Percentiles rank a stretch among this genome's conserved stretches.
phyloP scores from a whole-genome alignment of 176 grass and related monocot species.

The Musa schizocarpa region DNA sequence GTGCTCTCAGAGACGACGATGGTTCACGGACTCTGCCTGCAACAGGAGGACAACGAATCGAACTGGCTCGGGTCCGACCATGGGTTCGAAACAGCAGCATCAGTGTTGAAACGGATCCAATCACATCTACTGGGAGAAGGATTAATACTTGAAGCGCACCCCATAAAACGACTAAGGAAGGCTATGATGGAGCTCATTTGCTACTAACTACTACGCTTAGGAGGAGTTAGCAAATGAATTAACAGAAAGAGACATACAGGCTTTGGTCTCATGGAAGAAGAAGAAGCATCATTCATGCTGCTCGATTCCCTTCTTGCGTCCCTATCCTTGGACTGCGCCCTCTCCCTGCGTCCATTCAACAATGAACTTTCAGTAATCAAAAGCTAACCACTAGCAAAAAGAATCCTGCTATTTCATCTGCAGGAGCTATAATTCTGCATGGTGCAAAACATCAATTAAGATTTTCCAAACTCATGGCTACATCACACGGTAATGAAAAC shows the following conservation, averaged over 20 bases:
- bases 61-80: too few relatives aligned
- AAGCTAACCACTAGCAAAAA: background rate
- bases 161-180: background rate
- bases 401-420: background rate
- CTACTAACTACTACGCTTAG: background rate
- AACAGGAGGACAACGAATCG: too few relatives aligned
- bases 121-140: too few relatives aligned
- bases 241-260: slow-evolving; percentile 64
- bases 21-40: too few relatives aligned
- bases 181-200: background rate
- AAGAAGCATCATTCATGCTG: slow-evolving; percentile 34
- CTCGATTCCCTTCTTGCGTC: slow-evolving; percentile 42
- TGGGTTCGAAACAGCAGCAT: too few relatives aligned
- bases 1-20: too few relatives aligned
- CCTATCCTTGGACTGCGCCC: slow-evolving; percentile 25
- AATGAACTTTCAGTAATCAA: background rate
- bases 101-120: too few relatives aligned
- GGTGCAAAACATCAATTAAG: too few relatives aligned
- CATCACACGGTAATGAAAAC: too few relatives aligned
- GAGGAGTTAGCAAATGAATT: slow-evolving; percentile 29
- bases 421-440: background rate
- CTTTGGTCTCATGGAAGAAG: slow-evolving; percentile 41
- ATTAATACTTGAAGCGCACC: too few relatives aligned
- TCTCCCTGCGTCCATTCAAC: slow-evolving; percentile 12
- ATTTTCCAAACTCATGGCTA: too few relatives aligned